phyloP scores from a whole-genome alignment of 805 yeast genomes.

The Spathaspora hagerdaliae region DNA sequence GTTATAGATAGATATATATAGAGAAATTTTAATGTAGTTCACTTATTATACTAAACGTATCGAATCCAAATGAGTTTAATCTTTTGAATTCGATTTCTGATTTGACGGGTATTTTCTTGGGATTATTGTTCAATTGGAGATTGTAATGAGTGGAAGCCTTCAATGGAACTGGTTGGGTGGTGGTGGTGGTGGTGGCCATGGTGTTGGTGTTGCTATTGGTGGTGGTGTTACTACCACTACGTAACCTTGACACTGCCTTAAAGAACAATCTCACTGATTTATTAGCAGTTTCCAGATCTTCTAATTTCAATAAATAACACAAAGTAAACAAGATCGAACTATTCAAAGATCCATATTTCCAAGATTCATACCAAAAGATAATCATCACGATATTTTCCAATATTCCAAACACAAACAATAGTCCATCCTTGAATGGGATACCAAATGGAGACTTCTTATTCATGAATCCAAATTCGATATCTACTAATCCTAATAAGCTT shows the following conservation, averaged over 20 bases:
- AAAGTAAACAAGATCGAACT: constrained; percentile 2
- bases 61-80: constrained; percentile 13
- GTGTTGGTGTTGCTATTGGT: not conserved
- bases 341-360: not conserved
- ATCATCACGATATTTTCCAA: constrained; percentile 2
- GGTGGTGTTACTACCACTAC: not conserved
- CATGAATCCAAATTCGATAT: not conserved
- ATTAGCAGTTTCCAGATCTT: constrained; percentile 1
- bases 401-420: constrained; percentile 4
- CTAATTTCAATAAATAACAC: constrained; percentile 4
- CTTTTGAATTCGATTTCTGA: too few relatives aligned
- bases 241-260: not conserved
- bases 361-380: constrained; percentile 5
- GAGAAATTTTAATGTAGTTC: constrained; percentile 10
- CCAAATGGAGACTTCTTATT: not conserved
- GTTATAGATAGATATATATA: not conserved
- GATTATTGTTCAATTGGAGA: too few relatives aligned
- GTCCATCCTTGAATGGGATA: not conserved
- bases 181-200: not conserved
- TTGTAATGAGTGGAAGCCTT: too few relatives aligned
- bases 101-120: too few relatives aligned
- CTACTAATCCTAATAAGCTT: not conserved
- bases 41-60: constrained; percentile 17
- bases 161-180: not conserved
- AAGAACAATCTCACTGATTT: not conserved